Evolutionary conservation across 208 protist genomes (phyloP).

Genomic region (Phytomonas sp.): DNA sequence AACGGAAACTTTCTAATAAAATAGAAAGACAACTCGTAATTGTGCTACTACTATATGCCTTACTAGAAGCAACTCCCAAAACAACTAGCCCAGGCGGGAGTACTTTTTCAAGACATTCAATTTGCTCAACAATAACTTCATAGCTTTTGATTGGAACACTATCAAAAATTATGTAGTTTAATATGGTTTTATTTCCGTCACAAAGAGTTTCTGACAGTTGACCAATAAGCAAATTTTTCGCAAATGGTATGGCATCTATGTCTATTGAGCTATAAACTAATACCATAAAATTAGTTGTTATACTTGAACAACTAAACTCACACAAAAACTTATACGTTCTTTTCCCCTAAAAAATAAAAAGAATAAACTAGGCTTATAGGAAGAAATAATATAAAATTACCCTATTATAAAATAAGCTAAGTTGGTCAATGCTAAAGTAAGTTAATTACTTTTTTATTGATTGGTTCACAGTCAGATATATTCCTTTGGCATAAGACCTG

Average conservation of each 20-base stretch:
- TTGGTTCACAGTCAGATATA: not conserved
- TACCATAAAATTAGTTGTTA: constrained; percentile 1
- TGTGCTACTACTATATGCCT: not conserved
- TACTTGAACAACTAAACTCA: constrained; percentile 5
- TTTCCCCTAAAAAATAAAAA: not conserved
- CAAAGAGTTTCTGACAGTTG: constrained; percentile 6
- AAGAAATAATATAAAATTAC: not conserved
- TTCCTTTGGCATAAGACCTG: not conserved
- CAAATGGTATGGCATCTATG: not conserved
- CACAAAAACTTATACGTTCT: not conserved
- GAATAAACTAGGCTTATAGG: not conserved
- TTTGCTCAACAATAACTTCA: constrained; percentile 50
- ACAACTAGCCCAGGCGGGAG: constrained; percentile 50
- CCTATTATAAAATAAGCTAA: not conserved
- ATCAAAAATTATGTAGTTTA: constrained; percentile 21
- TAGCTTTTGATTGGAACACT: constrained; percentile 29
- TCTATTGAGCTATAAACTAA: constrained; percentile 5
- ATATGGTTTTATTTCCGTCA: constrained; percentile 3
- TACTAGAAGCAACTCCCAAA: constrained; percentile 27
- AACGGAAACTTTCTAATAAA: not conserved
- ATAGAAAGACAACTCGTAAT: not conserved
- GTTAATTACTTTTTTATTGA: not conserved
- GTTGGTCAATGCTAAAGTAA: not conserved
- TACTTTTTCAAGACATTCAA: constrained; percentile 61
- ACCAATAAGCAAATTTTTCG: not conserved